Evolutionary conservation across 345 rosid genomes (phyloP).

Genomic region (Erysimum cheiranthoides): DNA sequence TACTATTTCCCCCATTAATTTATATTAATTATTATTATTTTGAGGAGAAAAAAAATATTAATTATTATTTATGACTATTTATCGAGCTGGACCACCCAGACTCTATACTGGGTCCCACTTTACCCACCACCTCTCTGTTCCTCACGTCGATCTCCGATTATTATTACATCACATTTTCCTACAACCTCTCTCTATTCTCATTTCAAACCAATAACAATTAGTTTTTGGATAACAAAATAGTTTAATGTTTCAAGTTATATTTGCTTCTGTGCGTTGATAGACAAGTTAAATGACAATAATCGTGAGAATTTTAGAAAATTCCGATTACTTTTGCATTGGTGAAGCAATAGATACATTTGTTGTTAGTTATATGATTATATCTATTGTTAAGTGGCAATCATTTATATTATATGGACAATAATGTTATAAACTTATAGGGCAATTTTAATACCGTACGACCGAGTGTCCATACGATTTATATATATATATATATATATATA

Average conservation of each 20-base stretch:
- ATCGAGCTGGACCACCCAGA: slow-evolving; percentile 42
- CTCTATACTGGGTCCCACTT: slow-evolving; percentile 28
- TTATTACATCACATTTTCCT: slow-evolving; percentile 40
- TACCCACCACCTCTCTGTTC: slow-evolving; percentile 41
- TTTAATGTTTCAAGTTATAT: not conserved
- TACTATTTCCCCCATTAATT: not conserved
- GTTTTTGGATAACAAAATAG: not conserved
- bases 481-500: too few species aligned
- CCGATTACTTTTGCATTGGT: not conserved
- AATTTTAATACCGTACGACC: not conserved
- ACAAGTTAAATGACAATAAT: not conserved
- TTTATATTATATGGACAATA: not conserved
- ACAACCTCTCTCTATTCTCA: not conserved
- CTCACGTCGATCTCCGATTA: slow-evolving; percentile 40
- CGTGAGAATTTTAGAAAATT: not conserved
- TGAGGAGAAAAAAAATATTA: not conserved
- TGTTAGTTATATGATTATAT: too few species aligned
- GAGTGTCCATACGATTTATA: not conserved
- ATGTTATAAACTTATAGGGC: not conserved
- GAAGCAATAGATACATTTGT: not conserved
- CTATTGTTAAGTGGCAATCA: not conserved
- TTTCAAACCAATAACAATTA: not conserved
- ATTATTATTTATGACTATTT: slow-evolving; percentile 21
- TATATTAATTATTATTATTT: slow-evolving; percentile 11
- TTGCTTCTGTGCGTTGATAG: not conserved